phyloP scores from a whole-genome alignment of 176 grass and related monocot species.

The Bothriochloa decipiens region DNA sequence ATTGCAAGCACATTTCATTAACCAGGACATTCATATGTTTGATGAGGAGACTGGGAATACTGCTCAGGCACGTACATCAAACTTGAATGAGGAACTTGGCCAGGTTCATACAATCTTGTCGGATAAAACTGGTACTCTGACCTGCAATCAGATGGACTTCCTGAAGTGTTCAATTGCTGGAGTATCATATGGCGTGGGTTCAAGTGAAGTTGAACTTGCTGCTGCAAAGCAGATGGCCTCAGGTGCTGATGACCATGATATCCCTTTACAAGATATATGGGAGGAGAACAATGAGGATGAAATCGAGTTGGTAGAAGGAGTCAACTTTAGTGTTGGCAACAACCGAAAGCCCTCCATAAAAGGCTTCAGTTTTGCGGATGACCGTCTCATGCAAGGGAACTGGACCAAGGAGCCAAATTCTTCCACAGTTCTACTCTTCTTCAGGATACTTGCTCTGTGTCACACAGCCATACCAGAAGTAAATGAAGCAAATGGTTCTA shows the following conservation, averaged over 20 bases:
- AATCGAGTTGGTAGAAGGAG: constrained; percentile 69
- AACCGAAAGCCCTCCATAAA: constrained; percentile 68
- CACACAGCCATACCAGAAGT: constrained; percentile 86
- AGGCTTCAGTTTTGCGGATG: constrained; percentile 92
- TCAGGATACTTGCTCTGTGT: constrained; percentile 90
- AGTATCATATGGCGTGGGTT: constrained; percentile 78
- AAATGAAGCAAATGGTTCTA: constrained; percentile 75
- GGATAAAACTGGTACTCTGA: constrained; percentile 96
- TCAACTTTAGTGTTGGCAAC: constrained; percentile 52
- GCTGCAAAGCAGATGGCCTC: constrained; percentile 87
- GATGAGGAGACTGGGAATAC: constrained; percentile 87
- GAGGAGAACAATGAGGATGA: constrained; percentile 61
- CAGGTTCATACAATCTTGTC: constrained; percentile 94
- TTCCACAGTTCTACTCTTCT: constrained; percentile 68
- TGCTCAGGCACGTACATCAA: constrained; percentile 91
- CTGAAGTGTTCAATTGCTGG: constrained; percentile 96
- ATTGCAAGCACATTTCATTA: constrained; percentile 92
- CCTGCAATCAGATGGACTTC: constrained; percentile 99
- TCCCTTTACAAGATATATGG: constrained; percentile 55
- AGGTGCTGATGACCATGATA: constrained; percentile 48
- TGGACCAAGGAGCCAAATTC: constrained; percentile 84
- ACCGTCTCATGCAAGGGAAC: constrained; percentile 83
- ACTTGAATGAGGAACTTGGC: constrained; percentile 97
- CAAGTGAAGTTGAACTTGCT: constrained; percentile 93
- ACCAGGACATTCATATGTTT: constrained; percentile 95